Evolutionary conservation across 257 asterid genomes (phyloP).

Genomic region (Solanum lycopersicoides): DNA sequence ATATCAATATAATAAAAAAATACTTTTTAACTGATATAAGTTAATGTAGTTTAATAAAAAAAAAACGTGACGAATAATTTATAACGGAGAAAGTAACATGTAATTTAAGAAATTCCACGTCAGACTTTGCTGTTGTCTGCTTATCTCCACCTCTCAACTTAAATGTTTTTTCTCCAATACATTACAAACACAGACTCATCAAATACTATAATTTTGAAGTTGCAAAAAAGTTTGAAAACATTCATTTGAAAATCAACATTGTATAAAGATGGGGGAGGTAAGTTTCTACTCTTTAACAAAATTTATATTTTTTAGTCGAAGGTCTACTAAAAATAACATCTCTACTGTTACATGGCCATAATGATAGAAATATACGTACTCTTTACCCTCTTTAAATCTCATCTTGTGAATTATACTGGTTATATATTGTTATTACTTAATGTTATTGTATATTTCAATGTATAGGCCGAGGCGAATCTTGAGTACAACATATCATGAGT

Average conservation of each 20-base stretch:
- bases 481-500: not conserved
- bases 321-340: rapidly evolving
- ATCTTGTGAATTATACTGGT: not conserved
- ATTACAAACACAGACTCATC: not conserved
- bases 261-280: not conserved
- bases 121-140: not conserved
- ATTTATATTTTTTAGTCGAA: not conserved
- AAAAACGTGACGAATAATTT: not conserved
- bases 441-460: not conserved
- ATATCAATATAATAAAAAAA: not conserved
- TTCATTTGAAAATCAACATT: not conserved
- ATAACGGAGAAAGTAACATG: not conserved
- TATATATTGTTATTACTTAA: not conserved
- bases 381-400: not conserved
- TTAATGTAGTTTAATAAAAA: not conserved
- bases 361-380: not conserved
- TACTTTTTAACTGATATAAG: not conserved
- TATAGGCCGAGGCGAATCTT: not conserved
- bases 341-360: rapidly evolving
- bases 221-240: not conserved
- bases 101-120: not conserved
- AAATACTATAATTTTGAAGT: not conserved
- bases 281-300: not conserved
- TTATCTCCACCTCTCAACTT: not conserved
- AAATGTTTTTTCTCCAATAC: not conserved